Evolutionary conservation across 345 rosid species (phyloP), one percentile per base, ranked within the genome.

Genomic region (Bruguiera parviflora): DNA sequence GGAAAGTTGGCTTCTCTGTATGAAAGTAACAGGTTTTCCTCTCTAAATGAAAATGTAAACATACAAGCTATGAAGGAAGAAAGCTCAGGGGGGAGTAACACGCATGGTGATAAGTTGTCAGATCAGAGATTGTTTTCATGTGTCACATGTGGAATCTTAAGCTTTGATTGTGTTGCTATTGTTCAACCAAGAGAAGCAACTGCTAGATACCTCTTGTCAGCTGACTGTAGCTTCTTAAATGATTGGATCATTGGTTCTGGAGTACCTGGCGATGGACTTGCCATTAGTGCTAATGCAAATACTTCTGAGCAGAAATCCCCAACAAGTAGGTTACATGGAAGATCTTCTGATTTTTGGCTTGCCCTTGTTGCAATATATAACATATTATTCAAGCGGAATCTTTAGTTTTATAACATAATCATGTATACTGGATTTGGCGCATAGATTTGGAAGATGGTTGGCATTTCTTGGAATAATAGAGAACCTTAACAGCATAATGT

Each of bases 61-160:
- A 57, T 49, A 15, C 62, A 33, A 37, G 62, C 21, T 11, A 57
- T 59, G 53, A 65, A 78, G 62, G 39, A 64, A 21, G 73, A 63
- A 19, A 61, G 65, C 53, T 87, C 74, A 71, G 65, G 71, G 67
- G 79, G 66, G 64, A 31, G 55, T 67, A 53, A 55, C 37, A 60
- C 58, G 63, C 84, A 70, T 71, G 81, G 81, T 71, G 89, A 81
- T 65, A 84, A 80, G 75, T 78, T 88, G 68, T 86, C 97, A 0
- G 89, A 90, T 82, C 99, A 90, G 82, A 89, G 97, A 76, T 88
- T 87, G 65, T 95, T 95, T 77, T 85, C 96, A 15, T 95, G 99
- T 66, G 97, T 85, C 67, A 87, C 93, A 0, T 95, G 99, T 71
- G 99, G 99, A 77, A 81, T 95, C 69, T 79, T 90, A 81, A 78